Evolutionary conservation across 371 early-diverging fungal genomes (phyloP).

Genomic region (Rhizopus microsporus): DNA sequence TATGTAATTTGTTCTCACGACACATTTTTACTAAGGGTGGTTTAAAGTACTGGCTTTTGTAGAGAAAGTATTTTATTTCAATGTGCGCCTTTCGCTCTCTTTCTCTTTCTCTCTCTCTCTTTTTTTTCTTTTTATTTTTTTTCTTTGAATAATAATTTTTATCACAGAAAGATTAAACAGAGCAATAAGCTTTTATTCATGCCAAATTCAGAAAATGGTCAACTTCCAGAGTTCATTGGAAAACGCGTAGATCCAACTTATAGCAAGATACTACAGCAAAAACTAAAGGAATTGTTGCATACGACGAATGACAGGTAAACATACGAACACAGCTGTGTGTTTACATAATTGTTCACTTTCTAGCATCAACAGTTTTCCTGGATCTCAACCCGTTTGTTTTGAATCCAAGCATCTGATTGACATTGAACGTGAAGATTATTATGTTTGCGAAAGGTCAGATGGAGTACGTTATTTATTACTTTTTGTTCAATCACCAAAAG

Average conservation of each 20-base stretch:
- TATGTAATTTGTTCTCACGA: no score
- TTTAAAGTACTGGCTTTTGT: no score
- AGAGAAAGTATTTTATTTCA: no score
- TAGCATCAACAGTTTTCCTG: constrained; percentile 70
- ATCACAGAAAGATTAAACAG: neutral
- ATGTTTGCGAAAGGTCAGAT: constrained; percentile 91
- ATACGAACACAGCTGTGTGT: neutral
- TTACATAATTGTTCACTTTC: neutral
- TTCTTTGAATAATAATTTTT: no score
- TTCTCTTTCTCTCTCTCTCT: no score
- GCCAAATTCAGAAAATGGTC: constrained; percentile 18
- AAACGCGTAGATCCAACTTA: constrained; percentile 56
- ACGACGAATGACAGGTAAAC: constrained; percentile 46
- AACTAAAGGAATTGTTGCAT: constrained; percentile 44
- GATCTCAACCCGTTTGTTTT: constrained; percentile 87
- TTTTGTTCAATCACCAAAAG: constrained; percentile 55
- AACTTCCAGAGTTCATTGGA: constrained; percentile 40
- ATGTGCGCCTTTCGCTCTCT: no score
- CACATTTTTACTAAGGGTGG: no score
- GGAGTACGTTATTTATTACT: constrained; percentile 80
- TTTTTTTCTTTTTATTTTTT: no score
- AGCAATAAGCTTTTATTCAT: constrained; percentile 4
- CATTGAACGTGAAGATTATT: constrained; percentile 80
- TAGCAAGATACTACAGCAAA: constrained; percentile 41
- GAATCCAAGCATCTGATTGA: constrained; percentile 61